A percentile compares a stretch with the other conserved stretches of the same genome.
These are phyloP conservation scores for Letharia columbiana DNA, from an alignment of 495 filamentous ascomycete genomes.

Conservation along the genomic window DNA sequence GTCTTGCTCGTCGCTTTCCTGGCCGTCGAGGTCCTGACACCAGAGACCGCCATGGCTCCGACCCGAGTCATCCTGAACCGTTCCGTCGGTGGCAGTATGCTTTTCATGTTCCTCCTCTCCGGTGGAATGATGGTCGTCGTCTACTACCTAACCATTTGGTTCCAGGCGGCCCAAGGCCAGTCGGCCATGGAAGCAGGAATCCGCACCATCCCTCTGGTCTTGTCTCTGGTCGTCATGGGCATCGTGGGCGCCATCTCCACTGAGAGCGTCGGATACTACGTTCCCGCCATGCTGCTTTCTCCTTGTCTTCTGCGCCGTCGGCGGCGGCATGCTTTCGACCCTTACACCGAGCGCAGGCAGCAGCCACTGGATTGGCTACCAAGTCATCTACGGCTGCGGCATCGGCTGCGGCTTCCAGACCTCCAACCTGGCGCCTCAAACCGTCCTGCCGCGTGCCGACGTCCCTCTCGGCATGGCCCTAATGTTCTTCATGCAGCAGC, in stretches of 20 bases:
- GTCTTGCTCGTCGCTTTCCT: constrained; percentile 29
- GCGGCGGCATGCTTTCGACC: constrained; percentile 31
- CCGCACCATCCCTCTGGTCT: constrained; percentile 29
- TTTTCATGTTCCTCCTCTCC: constrained; percentile 23
- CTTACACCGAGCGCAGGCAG: constrained; percentile 24
- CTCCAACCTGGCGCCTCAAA: constrained; percentile 32
- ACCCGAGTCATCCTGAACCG: constrained; percentile 32
- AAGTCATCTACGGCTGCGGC: constrained; percentile 35
- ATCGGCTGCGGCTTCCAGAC: constrained; percentile 32
- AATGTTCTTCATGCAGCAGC: constrained; percentile 35
- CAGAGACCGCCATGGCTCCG: constrained; percentile 32
- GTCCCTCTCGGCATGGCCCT: constrained; percentile 34
- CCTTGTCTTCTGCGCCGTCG: constrained; percentile 31
- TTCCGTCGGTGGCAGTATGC: constrained; percentile 26
- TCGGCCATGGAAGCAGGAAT: constrained; percentile 30
- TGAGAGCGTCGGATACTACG: constrained; percentile 34
- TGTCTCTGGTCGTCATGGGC: constrained; percentile 25
- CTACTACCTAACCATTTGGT: constrained; percentile 34
- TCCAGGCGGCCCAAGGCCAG: constrained; percentile 31
- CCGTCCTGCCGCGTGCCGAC: constrained; percentile 30
- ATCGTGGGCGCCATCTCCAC: constrained; percentile 25
- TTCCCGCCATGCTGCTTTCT: constrained; percentile 31
- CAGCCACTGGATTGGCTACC: constrained; percentile 32
- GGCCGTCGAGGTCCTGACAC: constrained; percentile 25
- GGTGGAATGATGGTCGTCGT: constrained; percentile 18